Evolutionary conservation across 345 rosid genomes (phyloP).

Genomic region (Carallia brachiata): DNA sequence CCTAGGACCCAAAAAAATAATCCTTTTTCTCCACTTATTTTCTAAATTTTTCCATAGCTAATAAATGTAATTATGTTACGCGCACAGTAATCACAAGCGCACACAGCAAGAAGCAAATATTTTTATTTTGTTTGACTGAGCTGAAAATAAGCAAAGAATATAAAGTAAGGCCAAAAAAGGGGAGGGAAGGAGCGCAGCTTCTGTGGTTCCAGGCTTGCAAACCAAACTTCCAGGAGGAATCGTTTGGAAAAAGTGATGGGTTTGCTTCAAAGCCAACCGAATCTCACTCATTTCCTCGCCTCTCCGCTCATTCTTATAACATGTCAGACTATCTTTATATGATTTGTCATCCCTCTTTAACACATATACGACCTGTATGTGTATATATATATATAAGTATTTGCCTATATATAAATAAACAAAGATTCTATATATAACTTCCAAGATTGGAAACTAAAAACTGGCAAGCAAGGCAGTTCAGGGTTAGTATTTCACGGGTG

Average conservation of each 20-base stretch:
- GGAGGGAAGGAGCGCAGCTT: constrained; percentile 18
- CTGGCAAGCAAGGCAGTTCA: constrained; percentile 28
- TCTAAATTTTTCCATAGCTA: no score
- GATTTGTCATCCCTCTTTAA: neutral
- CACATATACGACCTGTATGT: neutral
- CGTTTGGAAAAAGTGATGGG: constrained; percentile 47
- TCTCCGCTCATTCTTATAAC: constrained; percentile 22
- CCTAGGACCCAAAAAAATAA: no score
- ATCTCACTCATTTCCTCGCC: constrained; percentile 51
- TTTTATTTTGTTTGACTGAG: no score
- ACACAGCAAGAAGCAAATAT: no score
- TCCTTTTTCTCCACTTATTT: no score
- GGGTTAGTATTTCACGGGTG: constrained; percentile 13
- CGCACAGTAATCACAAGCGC: no score
- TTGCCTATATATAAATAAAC: neutral
- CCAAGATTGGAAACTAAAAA: constrained; percentile 40
- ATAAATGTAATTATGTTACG: no score
- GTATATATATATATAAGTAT: no score
- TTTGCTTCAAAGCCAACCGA: constrained; percentile 73
- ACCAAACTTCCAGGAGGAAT: constrained; percentile 49
- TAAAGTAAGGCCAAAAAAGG: no score
- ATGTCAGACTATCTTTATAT: neutral
- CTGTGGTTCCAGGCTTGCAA: constrained; percentile 66
- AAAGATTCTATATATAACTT: constrained; percentile 21
- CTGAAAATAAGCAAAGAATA: no score